A percentile compares a stretch with the other conserved stretches of the same genome.
Conservation (phyloP, 805 yeast species). For the Cephaloascus fragrans region DNA sequence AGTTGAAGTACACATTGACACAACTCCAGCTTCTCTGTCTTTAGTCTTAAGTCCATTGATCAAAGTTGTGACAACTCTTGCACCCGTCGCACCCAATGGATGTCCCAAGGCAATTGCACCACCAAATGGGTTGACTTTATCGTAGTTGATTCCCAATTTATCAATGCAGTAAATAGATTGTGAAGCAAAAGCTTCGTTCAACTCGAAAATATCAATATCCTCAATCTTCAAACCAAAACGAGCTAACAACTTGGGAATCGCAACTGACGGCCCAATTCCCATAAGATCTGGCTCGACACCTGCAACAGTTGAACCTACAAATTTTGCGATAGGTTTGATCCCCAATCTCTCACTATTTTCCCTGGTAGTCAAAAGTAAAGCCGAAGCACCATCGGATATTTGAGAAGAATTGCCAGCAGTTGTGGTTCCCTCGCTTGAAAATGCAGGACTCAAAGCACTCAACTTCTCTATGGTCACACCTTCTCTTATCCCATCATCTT, state of each 20-base stretch:
- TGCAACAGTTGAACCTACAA: constrained; percentile 17
- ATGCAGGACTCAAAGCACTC: constrained; percentile 19
- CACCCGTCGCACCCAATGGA: constrained; percentile 39
- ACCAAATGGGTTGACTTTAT: constrained; percentile 28
- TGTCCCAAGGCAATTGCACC: constrained; percentile 12
- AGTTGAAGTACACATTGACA: constrained; percentile 31
- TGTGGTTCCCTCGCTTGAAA: constrained; percentile 17
- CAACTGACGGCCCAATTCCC: constrained; percentile 26
- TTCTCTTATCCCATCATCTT: constrained; percentile 22
- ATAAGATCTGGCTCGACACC: constrained; percentile 24
- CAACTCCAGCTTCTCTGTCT: constrained; percentile 21
- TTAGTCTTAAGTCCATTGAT: constrained; percentile 19
- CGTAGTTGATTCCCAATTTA: constrained; percentile 13
- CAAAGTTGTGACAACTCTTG: constrained; percentile 25
- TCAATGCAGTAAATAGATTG: constrained; percentile 19
- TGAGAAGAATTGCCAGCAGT: constrained; percentile 28
- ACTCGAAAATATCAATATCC: constrained; percentile 20
- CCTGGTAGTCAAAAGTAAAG: constrained; percentile 21
- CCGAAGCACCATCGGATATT: constrained; percentile 26
- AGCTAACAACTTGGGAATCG: constrained; percentile 13
- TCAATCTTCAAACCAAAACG: constrained; percentile 13
- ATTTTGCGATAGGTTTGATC: constrained; percentile 18
- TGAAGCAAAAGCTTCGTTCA: constrained; percentile 27
- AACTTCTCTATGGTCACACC: constrained; percentile 15
- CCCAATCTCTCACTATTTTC: constrained; percentile 21